Evolutionary conservation across 495 filamentous ascomycete genomes (phyloP).

Genomic region (Daldinia decipiens): DNA sequence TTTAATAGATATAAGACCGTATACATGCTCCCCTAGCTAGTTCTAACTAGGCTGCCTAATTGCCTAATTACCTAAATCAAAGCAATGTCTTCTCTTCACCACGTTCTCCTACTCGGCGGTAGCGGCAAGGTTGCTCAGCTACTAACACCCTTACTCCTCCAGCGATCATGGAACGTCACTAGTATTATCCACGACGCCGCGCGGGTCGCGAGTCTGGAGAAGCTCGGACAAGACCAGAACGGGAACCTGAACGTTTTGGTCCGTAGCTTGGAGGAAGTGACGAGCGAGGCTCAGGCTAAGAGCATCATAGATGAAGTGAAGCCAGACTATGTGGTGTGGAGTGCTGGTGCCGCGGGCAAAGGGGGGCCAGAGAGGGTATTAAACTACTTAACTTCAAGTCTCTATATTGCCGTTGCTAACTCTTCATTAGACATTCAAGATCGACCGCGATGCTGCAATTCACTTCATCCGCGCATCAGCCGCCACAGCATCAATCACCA

Average conservation of each 20-base stretch:
- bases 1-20: not conserved
- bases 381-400: not conserved
- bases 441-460: slow-evolving; percentile 75
- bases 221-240: slow-evolving; percentile 62
- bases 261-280: slow-evolving; percentile 75
- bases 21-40: not conserved
- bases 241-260: slow-evolving; percentile 69
- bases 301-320: slow-evolving; percentile 67
- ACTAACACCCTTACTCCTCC: slow-evolving; percentile 79
- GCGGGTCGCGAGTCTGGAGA: slow-evolving; percentile 71
- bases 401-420: not conserved
- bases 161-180: slow-evolving; percentile 77
- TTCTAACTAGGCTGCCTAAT: not conserved
- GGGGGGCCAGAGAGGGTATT: slow-evolving; percentile 67
- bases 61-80: not conserved
- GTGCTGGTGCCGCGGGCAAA: slow-evolving; percentile 82
- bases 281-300: slow-evolving; percentile 68
- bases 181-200: slow-evolving; percentile 77
- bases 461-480: slow-evolving; percentile 75
- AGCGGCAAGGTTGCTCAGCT: slow-evolving; percentile 82
- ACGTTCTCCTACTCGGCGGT: slow-evolving; percentile 80
- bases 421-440: slow-evolving; percentile 52
- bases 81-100: slow-evolving; percentile 44
- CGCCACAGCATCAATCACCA: slow-evolving; percentile 66
- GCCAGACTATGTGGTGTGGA: slow-evolving; percentile 81